Base-by-base conservation (phyloP, 331 rosid species). In the Cydonia oblonga region DNA sequence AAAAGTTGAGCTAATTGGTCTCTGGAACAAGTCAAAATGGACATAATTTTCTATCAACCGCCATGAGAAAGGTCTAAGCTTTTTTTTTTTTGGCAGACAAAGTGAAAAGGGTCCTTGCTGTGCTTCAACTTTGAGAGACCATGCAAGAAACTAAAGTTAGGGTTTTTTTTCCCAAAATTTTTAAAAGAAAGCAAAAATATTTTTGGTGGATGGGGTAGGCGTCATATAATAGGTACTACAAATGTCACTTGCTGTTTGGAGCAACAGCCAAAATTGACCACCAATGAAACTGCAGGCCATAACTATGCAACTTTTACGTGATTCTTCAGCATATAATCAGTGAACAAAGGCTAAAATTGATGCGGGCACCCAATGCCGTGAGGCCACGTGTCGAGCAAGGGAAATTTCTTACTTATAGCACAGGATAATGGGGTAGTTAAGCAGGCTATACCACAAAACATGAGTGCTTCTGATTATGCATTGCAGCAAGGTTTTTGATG, bases 91-190 rank as follows among this genome's bases (percentile, higher is more conserved):
- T 66, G 71, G 69, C 71, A 73, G 73, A 74, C 84, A 82, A 75
- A 77, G 61, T 52, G 44, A 58, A 71, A 59, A 49, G 71, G 72
- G 13, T 61, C 64, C 46, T 63, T 62, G 63, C 38, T 52, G 69
- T 58, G 79, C 79, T 73, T 72, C 81, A 75, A 30, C 84, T 83
- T 86, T 84, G 68, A 40, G 69, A 62, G 85, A 87, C 87, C 86
- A 77, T 28, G 66, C 66, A 70, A 71, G 42, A 33, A 13, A 26
- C 18, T 53, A 51, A 64, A 64, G 19, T 69, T 70, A 32, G 71
- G 75, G 28, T 22, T 35, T 35, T 35, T 35, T 35, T 35, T 35
- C 40, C 32, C 13, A 35, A 35, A 35, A 9, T 35, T 35, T 35
- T 9, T 35, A 35, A 9, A 9, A 35, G 13, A 9, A 35, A 35